Conservation (phyloP, 2,329 filamentous ascomycete species). For the Byssochlamys sp. region DNA sequence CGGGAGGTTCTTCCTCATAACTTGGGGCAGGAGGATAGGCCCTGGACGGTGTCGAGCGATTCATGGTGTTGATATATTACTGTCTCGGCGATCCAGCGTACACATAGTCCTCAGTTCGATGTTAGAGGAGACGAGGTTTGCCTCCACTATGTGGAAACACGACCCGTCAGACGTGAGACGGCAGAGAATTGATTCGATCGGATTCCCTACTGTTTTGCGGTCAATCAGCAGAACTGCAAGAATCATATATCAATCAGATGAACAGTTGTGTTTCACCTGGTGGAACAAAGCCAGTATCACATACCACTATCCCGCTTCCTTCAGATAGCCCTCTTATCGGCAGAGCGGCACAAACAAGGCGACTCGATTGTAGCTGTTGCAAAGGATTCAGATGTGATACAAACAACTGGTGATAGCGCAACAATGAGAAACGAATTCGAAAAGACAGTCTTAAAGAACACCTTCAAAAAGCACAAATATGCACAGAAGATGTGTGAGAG, state of each 20-base stretch:
- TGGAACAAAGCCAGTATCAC: not conserved
- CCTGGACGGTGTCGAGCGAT: slow-evolving; percentile 13
- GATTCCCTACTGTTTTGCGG: not conserved
- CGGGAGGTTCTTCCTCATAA: slow-evolving; percentile 36
- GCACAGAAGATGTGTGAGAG: not conserved
- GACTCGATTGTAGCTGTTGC: not conserved
- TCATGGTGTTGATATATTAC: not conserved
- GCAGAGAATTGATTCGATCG: not conserved
- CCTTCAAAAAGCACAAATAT: not conserved
- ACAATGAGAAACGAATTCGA: not conserved
- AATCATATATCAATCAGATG: not conserved
- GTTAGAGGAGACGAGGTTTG: not conserved
- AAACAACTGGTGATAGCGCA: not conserved
- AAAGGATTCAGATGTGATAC: not conserved
- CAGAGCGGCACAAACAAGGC: not conserved
- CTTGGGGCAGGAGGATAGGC: slow-evolving; percentile 18
- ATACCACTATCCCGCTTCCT: not conserved
- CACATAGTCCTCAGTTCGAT: not conserved
- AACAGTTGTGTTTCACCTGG: not conserved
- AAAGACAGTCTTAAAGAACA: not conserved
- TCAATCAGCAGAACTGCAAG: not conserved
- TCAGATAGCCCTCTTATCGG: not conserved
- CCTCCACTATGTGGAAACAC: not conserved
- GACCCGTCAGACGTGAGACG: not conserved
- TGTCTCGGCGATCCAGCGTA: not conserved